Percentiles rank a stretch among this genome's conserved stretches.
Conservation (phyloP, 768 basidiomycete species). For the Chalciporus piperatus region DNA sequence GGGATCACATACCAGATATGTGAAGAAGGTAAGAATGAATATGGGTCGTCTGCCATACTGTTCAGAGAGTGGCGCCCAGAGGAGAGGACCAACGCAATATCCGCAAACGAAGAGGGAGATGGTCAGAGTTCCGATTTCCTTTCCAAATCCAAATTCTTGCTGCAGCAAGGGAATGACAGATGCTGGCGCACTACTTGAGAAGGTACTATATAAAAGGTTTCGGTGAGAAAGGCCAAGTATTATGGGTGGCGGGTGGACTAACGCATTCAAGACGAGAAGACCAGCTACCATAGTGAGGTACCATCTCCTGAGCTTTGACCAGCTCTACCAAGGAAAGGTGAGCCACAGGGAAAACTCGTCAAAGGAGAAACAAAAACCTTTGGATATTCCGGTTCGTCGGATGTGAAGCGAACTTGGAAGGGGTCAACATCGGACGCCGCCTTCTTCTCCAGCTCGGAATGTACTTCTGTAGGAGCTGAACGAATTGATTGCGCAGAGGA, state of each 20-base stretch:
- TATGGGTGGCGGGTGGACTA: constrained; percentile 10
- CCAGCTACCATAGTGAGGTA: constrained; percentile 50
- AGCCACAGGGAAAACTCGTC: background rate
- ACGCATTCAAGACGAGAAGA: constrained; percentile 56
- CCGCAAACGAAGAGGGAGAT: constrained; percentile 67
- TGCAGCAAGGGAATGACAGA: constrained; percentile 45
- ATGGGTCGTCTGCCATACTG: constrained; percentile 58
- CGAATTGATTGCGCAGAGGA: background rate
- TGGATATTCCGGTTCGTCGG: constrained; percentile 45
- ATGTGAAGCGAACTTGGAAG: constrained; percentile 30
- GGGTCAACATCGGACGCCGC: constrained; percentile 19
- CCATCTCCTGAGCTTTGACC: constrained; percentile 46
- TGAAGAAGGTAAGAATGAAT: constrained; percentile 53
- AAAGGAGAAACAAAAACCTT: constrained; percentile 31
- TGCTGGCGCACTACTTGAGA: constrained; percentile 59
- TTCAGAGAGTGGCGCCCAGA: constrained; percentile 58
- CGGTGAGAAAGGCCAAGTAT: background rate
- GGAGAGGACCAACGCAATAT: constrained; percentile 60
- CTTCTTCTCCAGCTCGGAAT: background rate
- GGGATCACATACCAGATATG: constrained; percentile 45
- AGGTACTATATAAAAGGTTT: constrained; percentile 43
- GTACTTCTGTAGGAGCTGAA: background rate
- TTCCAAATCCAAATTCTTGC: constrained; percentile 46
- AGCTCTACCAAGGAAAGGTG: constrained; percentile 38
- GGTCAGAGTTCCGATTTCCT: constrained; percentile 51